Percentiles rank a stretch among this genome's conserved stretches.
These are phyloP conservation scores for Phytophthora palmivora DNA, from an alignment of 352 stramenopile species.

Conservation along the genomic window DNA sequence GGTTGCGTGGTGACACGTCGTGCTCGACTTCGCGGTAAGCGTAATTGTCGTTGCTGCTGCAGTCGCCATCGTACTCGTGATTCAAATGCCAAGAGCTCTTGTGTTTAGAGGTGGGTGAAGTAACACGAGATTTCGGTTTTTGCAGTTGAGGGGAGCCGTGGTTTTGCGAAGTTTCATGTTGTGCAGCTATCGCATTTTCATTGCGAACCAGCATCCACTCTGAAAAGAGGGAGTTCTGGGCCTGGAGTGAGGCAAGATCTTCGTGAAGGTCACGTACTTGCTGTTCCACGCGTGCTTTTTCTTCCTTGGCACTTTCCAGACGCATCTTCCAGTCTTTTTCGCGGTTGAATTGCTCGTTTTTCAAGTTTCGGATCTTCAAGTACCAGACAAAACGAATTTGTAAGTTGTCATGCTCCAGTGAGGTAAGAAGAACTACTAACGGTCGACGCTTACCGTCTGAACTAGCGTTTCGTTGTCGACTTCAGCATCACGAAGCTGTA, in stretches of 20 bases:
- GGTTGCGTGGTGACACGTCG: slow-evolving; percentile 5
- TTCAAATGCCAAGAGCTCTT: slow-evolving; percentile 24
- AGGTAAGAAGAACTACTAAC: neutral
- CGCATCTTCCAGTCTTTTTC: slow-evolving; percentile 72
- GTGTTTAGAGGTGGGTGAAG: slow-evolving; percentile 4
- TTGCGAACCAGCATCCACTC: slow-evolving; percentile 85
- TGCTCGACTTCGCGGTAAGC: slow-evolving; percentile 3
- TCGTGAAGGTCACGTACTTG: slow-evolving; percentile 60
- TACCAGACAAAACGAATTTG: neutral
- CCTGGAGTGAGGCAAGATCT: slow-evolving; percentile 64
- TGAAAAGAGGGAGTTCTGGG: slow-evolving; percentile 74
- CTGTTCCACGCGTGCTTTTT: slow-evolving; percentile 52
- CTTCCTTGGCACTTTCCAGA: slow-evolving; percentile 55
- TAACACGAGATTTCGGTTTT: slow-evolving; percentile 9
- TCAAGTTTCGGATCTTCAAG: slow-evolving; percentile 72
- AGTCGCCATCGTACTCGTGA: slow-evolving; percentile 21
- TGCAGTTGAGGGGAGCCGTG: slow-evolving; percentile 13
- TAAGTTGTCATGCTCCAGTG: slow-evolving; percentile 1
- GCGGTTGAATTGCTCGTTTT: slow-evolving; percentile 64
- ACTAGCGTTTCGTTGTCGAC: slow-evolving; percentile 79
- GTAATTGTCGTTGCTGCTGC: slow-evolving; percentile 22
- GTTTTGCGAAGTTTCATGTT: slow-evolving; percentile 18
- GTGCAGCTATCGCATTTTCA: slow-evolving; percentile 55
- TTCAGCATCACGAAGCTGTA: slow-evolving; percentile 64
- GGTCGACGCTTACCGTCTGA: slow-evolving; percentile 46